phyloP scores from a whole-genome alignment of 2,329 filamentous ascomycete species.

The Trichoderma sp. region DNA sequence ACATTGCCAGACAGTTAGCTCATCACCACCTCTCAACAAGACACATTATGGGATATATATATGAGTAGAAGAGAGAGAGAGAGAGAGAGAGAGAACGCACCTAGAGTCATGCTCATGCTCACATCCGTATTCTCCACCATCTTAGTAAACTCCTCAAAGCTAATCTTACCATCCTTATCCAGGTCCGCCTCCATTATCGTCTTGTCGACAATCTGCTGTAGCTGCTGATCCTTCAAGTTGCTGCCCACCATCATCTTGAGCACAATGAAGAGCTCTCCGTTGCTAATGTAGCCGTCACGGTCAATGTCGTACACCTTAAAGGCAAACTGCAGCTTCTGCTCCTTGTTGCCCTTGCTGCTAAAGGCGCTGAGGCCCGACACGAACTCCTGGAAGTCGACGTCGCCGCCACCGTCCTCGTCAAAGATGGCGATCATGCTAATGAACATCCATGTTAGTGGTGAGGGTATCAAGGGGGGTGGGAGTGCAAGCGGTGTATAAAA shows the following conservation, averaged over 20 bases:
- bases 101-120: conserved; percentile 71
- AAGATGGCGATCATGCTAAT: conserved; percentile 96
- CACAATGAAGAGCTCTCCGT: conserved; percentile 98
- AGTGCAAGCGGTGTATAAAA: neutral
- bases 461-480: neutral
- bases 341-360: conserved; percentile 97
- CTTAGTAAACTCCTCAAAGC: conserved; percentile 97
- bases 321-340: conserved; percentile 95
- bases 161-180: conserved; percentile 95
- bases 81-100: conserved; percentile 41
- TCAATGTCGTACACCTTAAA: conserved; percentile 99
- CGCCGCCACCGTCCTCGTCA: conserved; percentile 95
- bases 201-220: conserved; percentile 99
- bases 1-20: neutral
- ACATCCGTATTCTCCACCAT: conserved; percentile 96
- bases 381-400: conserved; percentile 98
- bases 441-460: neutral
- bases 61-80: neutral
- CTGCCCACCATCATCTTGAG: conserved; percentile 99
- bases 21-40: neutral
- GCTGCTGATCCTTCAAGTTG: conserved; percentile 97
- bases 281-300: conserved; percentile 96
- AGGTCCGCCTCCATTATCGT: conserved; percentile 99
- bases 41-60: neutral
- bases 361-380: conserved; percentile 93